These are phyloP conservation scores for Vaccinium darrowii DNA, from an alignment of 148 eudicot genomes.

Conservation along the genomic window DNA sequence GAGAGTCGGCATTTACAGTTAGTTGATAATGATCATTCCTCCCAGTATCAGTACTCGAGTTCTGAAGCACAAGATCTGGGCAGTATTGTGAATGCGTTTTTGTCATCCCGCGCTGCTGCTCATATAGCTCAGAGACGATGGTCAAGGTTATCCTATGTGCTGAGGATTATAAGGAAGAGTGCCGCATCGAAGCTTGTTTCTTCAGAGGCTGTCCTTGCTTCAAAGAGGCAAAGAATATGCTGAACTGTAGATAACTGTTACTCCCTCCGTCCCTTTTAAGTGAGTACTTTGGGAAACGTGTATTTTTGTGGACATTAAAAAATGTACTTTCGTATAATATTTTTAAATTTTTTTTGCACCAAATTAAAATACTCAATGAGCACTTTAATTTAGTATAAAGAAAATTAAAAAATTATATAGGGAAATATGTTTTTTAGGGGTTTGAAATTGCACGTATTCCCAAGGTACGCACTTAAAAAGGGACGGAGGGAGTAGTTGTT, in stretches of 20 bases:
- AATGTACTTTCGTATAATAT: no score
- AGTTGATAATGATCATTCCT: background rate
- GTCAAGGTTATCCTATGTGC: background rate
- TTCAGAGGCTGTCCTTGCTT: background rate
- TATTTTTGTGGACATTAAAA: no score
- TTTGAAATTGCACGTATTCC: no score
- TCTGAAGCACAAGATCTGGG: background rate
- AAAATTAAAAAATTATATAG: no score
- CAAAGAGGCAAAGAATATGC: slow-evolving; percentile 1
- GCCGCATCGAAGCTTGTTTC: background rate
- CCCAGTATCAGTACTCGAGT: background rate
- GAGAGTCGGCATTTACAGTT: background rate
- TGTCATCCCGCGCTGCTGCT: background rate
- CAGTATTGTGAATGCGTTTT: background rate
- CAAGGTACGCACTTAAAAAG: no score
- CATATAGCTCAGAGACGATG: slow-evolving; percentile 1
- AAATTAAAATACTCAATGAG: no score
- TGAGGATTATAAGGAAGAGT: background rate
- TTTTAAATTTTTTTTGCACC: no score
- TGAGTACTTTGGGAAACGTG: no score
- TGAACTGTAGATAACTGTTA: background rate
- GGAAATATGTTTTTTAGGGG: no score
- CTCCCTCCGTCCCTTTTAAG: no score
- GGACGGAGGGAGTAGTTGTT: no score
- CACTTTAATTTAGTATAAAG: no score